Percentiles rank a stretch among this genome's conserved stretches.
Conservation (phyloP, 148 eudicot species). For the Diospyros kaki region DNA sequence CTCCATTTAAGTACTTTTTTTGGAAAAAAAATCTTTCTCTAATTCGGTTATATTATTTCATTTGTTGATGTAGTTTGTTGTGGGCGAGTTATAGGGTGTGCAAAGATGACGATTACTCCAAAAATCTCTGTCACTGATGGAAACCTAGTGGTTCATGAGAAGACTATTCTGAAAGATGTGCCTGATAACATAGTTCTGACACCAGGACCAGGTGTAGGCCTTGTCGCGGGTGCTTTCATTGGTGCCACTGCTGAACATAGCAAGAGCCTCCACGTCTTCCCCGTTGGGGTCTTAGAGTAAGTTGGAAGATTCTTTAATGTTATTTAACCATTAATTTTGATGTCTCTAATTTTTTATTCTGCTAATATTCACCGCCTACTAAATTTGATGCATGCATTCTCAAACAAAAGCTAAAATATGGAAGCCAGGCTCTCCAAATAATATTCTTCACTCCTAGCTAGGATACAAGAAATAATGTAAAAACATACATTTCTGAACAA, state of each 20-base stretch:
- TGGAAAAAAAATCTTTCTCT: too few relatives aligned
- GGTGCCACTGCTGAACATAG: slow-evolving; percentile 62
- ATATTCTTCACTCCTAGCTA: too few relatives aligned
- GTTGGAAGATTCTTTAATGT: slow-evolving; percentile 13
- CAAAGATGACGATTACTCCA: slow-evolving; percentile 72
- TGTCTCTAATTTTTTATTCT: too few relatives aligned
- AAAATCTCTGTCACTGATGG: slow-evolving; percentile 57
- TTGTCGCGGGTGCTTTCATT: slow-evolving; percentile 61
- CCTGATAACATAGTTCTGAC: slow-evolving; percentile 74
- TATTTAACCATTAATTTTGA: too few relatives aligned
- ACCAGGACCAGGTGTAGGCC: slow-evolving; percentile 58
- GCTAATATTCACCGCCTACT: too few relatives aligned
- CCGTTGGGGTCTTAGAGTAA: slow-evolving; percentile 83
- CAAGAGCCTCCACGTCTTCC: slow-evolving; percentile 82
- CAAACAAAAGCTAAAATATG: too few relatives aligned
- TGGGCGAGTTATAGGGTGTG: slow-evolving; percentile 14
- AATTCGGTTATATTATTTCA: too few relatives aligned
- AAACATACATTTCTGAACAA: too few relatives aligned
- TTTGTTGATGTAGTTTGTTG: slow-evolving; percentile 20
- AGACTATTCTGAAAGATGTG: slow-evolving; percentile 69
- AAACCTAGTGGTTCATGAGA: slow-evolving; percentile 77
- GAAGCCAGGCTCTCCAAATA: too few relatives aligned
- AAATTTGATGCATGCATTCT: too few relatives aligned
- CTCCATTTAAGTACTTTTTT: too few relatives aligned
- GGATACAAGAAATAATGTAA: too few relatives aligned